Evolutionary conservation across 2,329 filamentous ascomycete genomes (phyloP).

Genomic region (Aspergillus brasiliensis): DNA sequence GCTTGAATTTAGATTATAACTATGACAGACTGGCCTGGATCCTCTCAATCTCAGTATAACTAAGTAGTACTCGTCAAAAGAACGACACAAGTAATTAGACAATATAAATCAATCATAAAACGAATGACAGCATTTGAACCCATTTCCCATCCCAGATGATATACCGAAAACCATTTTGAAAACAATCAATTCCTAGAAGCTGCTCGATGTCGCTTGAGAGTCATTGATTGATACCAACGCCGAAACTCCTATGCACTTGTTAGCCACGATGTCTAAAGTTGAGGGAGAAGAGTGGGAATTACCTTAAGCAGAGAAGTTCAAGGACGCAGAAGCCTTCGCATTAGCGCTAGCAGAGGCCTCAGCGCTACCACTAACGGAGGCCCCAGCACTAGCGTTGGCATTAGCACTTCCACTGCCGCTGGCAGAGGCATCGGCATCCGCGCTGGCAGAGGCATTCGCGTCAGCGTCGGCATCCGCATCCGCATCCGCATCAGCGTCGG

Average conservation of each 20-base stretch:
- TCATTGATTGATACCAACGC: neutral
- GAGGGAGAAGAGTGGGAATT: neutral
- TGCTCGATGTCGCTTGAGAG: neutral
- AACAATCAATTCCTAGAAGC: neutral
- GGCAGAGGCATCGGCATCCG: neutral
- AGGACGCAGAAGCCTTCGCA: constrained; percentile 6
- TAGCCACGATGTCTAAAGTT: neutral
- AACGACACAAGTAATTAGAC: neutral
- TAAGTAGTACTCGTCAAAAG: neutral
- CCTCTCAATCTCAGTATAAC: neutral
- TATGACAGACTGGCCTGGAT: neutral
- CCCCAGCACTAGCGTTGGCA: constrained; percentile 3
- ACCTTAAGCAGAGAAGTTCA: constrained; percentile 1
- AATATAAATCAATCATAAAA: neutral
- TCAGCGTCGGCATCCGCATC: neutral
- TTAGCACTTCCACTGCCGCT: neutral
- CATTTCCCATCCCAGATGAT: neutral
- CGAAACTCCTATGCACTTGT: neutral
- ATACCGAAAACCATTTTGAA: neutral
- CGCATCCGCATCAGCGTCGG: neutral
- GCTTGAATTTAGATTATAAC: neutral
- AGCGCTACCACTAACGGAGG: constrained; percentile 1
- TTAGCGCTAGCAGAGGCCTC: constrained; percentile 11
- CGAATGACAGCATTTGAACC: neutral
- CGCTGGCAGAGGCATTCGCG: neutral